These are phyloP conservation scores for Aureobasidium zeae DNA, from an alignment of 2,329 filamentous ascomycete genomes.

Conservation along the genomic window DNA sequence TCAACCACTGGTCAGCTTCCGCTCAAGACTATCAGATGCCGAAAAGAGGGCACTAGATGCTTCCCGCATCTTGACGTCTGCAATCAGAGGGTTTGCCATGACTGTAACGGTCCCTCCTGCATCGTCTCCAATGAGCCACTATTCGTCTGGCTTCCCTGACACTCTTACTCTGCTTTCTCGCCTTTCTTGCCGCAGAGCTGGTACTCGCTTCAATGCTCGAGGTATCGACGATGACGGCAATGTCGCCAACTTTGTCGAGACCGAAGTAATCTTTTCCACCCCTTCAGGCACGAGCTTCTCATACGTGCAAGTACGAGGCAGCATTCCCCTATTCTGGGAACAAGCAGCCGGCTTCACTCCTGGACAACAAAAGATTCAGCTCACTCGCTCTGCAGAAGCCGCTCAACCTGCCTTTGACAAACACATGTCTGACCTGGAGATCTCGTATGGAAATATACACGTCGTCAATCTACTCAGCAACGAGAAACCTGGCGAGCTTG, in stretches of 20 bases:
- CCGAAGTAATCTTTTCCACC: conserved; percentile 85
- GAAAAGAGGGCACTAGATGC: conserved; percentile 74
- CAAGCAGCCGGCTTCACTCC: conserved; percentile 80
- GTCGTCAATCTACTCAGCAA: conserved; percentile 91
- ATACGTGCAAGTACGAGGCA: conserved; percentile 85
- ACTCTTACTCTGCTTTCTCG: conserved; percentile 84
- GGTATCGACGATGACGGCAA: conserved; percentile 97
- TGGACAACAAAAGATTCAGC: conserved; percentile 85
- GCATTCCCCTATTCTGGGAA: conserved; percentile 95
- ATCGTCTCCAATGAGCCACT: conserved; percentile 58
- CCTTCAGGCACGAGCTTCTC: conserved; percentile 73
- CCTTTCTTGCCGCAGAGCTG: conserved; percentile 80
- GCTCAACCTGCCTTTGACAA: conserved; percentile 92
- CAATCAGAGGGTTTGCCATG: conserved; percentile 84
- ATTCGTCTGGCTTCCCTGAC: conserved; percentile 64
- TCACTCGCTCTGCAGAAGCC: conserved; percentile 81
- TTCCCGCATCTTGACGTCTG: conserved; percentile 81
- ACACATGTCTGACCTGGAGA: conserved; percentile 80
- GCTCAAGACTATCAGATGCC: conserved; percentile 64
- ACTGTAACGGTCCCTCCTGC: conserved; percentile 77
- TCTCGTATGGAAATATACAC: conserved; percentile 82
- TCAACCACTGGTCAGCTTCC: conserved; percentile 78
- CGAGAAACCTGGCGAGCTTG: conserved; percentile 74
- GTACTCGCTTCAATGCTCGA: conserved; percentile 92
- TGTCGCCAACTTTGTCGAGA: conserved; percentile 98